Conservation (phyloP, 352 stramenopile genomes). For the Globisporangium viniferum region DNA sequence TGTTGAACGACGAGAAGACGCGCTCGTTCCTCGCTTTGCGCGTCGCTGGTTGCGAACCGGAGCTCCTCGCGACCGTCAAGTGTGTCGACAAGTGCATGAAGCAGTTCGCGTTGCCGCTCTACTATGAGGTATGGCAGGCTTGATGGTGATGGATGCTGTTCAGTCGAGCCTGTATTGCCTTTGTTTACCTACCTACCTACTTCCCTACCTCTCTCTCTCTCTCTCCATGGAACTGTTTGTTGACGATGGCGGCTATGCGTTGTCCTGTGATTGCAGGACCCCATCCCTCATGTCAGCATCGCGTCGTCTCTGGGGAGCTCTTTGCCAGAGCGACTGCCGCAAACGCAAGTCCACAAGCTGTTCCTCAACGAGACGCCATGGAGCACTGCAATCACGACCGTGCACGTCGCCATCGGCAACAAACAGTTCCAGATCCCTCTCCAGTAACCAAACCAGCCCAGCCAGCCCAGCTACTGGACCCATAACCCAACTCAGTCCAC, state of each 20-base stretch:
- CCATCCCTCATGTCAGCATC: slow-evolving; percentile 79
- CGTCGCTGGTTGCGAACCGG: slow-evolving; percentile 31
- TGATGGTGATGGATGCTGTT: background rate
- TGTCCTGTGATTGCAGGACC: slow-evolving; percentile 38
- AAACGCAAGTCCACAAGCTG: slow-evolving; percentile 30
- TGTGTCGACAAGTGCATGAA: slow-evolving; percentile 65
- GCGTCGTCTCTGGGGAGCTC: slow-evolving; percentile 57
- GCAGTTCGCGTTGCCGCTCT: slow-evolving; percentile 42
- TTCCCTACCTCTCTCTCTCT: slow-evolving; percentile 7
- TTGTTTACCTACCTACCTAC: background rate
- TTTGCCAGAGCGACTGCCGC: slow-evolving; percentile 35
- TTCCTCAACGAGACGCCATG: slow-evolving; percentile 14
- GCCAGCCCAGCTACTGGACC: background rate
- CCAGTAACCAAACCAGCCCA: slow-evolving; percentile 22
- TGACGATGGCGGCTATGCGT: slow-evolving; percentile 26
- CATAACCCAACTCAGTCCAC: background rate
- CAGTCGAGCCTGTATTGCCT: background rate
- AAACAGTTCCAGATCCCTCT: slow-evolving; percentile 77
- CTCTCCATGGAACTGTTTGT: slow-evolving; percentile 32
- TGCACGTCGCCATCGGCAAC: slow-evolving; percentile 78
- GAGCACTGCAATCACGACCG: slow-evolving; percentile 27
- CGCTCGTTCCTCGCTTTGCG: slow-evolving; percentile 69
- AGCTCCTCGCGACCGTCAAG: slow-evolving; percentile 38
- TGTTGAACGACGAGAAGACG: slow-evolving; percentile 75
- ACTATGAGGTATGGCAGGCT: slow-evolving; percentile 50